Percentiles rank a stretch among this genome's conserved stretches.
phyloP scores from a whole-genome alignment of 108 stramenopile species.

The Pseudonitzschia multistriata region DNA sequence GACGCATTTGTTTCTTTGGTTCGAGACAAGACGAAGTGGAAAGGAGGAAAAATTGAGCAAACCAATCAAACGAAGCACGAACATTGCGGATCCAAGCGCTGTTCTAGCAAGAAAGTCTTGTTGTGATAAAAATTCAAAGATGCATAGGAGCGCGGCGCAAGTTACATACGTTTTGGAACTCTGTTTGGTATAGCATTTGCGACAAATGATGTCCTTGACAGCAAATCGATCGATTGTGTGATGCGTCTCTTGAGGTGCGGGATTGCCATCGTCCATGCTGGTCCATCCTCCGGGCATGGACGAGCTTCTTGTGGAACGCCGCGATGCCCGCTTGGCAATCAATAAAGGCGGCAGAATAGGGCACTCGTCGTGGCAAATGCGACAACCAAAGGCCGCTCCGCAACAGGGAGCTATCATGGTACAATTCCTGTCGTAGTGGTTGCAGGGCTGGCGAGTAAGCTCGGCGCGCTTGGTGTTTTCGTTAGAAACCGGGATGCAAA shows the following conservation, averaged over 20 bases:
- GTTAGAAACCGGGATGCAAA: conserved; percentile 29
- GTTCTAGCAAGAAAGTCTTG: too few relatives aligned
- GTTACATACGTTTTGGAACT: conserved; percentile 76
- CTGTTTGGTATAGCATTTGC: conserved; percentile 77
- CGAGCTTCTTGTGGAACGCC: conserved; percentile 40
- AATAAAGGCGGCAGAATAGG: conserved; percentile 65
- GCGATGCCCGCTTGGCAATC: conserved; percentile 26
- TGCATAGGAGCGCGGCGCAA: neutral
- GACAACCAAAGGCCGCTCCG: conserved; percentile 85
- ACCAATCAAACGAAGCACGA: neutral
- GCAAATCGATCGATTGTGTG: conserved; percentile 83
- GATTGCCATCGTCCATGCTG: conserved; percentile 8
- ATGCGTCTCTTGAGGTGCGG: conserved; percentile 64
- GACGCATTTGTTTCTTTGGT: conserved; percentile 66
- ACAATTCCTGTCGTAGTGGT: conserved; percentile 79
- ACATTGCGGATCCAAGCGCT: neutral
- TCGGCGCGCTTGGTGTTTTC: conserved; percentile 53
- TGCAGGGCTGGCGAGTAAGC: conserved; percentile 66
- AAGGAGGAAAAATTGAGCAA: neutral
- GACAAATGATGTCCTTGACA: conserved; percentile 78
- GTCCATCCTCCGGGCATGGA: conserved; percentile 58
- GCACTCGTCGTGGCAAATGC: conserved; percentile 87
- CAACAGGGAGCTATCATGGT: conserved; percentile 83
- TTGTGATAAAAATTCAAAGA: conserved; percentile 17
- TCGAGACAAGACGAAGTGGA: conserved; percentile 14